phyloP scores from a whole-genome alignment of 2,329 filamentous ascomycete species.

The Stagonosporopsis cucurbitacearum region DNA sequence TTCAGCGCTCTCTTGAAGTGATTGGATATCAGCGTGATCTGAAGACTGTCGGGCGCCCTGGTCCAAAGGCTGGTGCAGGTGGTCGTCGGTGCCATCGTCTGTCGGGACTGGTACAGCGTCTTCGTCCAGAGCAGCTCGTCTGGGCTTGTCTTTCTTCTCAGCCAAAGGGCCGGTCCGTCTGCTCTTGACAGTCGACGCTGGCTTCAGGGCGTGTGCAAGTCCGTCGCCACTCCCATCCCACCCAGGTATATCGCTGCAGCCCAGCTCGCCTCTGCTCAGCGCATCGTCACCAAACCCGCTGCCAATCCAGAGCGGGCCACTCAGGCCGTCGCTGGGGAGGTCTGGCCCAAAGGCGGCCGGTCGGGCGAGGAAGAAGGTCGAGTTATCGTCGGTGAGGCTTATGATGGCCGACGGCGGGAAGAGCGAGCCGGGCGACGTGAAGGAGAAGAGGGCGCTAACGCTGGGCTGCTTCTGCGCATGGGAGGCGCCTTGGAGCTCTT shows the following conservation, averaged over 20 bases:
- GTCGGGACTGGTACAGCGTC: constrained; percentile 1
- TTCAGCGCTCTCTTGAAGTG: constrained; percentile 87
- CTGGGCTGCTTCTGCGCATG: constrained; percentile 38
- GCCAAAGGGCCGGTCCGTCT: constrained; percentile 15
- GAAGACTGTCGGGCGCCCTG: constrained; percentile 17
- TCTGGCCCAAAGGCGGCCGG: constrained; percentile 91
- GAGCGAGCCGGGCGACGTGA: constrained; percentile 74
- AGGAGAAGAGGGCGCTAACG: constrained; percentile 55
- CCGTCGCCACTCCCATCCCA: constrained; percentile 68
- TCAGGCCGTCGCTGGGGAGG: constrained; percentile 77
- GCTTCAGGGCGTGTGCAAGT: constrained; percentile 12
- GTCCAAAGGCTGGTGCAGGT: constrained; percentile 66
- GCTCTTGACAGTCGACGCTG: constrained; percentile 12
- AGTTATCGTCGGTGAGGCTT: constrained; percentile 96
- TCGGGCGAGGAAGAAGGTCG: constrained; percentile 91
- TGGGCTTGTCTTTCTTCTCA: constrained; percentile 11
- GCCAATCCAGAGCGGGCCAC: constrained; percentile 91
- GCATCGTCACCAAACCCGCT: constrained; percentile 85
- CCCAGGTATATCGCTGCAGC: constrained; percentile 91
- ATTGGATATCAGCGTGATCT: constrained; percentile 85
- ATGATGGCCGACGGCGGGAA: constrained; percentile 97
- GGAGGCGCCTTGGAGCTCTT: constrained; percentile 24
- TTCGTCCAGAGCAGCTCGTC: constrained; percentile 7
- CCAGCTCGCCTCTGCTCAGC: constrained; percentile 76
- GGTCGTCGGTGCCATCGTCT: constrained; percentile 84